A percentile compares a stretch with the other conserved stretches of the same genome.
These are phyloP conservation scores for Solanum sitiens DNA, from an alignment of 257 asterid genomes.

Conservation along the genomic window DNA sequence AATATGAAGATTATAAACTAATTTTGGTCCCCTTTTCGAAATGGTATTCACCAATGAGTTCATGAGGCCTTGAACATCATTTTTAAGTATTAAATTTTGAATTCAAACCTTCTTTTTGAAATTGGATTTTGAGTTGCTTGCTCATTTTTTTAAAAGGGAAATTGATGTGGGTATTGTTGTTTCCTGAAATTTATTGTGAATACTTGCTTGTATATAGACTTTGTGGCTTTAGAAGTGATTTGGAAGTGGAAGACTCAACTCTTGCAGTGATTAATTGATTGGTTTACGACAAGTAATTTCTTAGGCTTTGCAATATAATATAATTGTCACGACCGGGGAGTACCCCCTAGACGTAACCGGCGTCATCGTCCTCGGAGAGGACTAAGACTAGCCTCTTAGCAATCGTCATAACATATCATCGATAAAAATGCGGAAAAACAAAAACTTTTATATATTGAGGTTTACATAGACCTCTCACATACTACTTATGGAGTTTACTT, in stretches of 20 bases:
- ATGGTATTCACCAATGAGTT: background rate
- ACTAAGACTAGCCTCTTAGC: too few species aligned
- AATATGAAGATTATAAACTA: background rate
- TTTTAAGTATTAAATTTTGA: too few species aligned
- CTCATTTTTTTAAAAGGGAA: background rate
- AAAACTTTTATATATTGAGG: too few species aligned
- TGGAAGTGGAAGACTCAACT: background rate
- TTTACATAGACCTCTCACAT: too few species aligned
- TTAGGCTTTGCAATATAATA: background rate
- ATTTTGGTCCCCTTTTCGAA: background rate
- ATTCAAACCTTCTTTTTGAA: background rate
- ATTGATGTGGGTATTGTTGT: background rate
- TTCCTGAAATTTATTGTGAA: background rate
- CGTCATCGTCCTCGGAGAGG: too few species aligned
- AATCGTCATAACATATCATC: too few species aligned
- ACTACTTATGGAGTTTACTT: too few species aligned
- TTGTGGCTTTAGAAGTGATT: background rate
- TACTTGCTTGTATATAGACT: background rate
- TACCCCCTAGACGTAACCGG: too few species aligned
- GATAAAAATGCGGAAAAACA: too few species aligned
- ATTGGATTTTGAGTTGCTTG: background rate
- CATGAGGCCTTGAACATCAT: background rate
- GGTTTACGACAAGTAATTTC: background rate
- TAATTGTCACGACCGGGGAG: too few species aligned
- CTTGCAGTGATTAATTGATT: background rate